Conservation (phyloP, 2,329 filamentous ascomycete genomes). For the Claviceps citrina region DNA sequence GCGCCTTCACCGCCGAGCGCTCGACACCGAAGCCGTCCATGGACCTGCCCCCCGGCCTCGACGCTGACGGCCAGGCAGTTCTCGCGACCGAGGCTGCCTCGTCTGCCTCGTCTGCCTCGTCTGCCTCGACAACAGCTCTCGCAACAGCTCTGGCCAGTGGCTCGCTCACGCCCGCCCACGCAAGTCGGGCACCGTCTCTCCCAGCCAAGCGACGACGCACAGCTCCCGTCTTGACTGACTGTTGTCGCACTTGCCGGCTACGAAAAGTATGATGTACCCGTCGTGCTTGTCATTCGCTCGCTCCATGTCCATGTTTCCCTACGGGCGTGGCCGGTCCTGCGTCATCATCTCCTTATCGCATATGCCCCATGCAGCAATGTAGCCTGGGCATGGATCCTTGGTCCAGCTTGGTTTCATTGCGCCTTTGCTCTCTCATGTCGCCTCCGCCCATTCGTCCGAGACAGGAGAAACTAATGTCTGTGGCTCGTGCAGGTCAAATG, state of each 20-base stretch:
- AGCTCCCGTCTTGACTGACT: conserved; percentile 14
- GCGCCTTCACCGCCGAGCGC: conserved; percentile 1
- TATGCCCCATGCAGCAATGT: not conserved
- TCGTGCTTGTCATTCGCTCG: not conserved
- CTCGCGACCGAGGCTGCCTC: not conserved
- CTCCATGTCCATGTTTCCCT: not conserved
- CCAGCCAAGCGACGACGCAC: conserved; percentile 19
- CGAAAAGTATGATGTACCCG: conserved; percentile 22
- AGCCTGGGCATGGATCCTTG: not conserved
- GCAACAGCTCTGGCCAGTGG: too few relatives aligned
- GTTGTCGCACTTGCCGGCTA: conserved; percentile 23
- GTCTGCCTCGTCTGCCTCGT: too few relatives aligned
- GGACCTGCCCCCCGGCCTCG: conserved; percentile 6
- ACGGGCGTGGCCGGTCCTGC: not conserved
- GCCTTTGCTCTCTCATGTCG: not conserved
- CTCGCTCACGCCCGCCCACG: conserved; percentile 4
- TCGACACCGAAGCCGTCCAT: conserved; percentile 6
- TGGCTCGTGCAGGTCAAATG: conserved; percentile 25
- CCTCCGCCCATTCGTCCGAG: not conserved
- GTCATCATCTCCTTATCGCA: not conserved
- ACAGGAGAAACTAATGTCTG: not conserved
- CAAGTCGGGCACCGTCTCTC: conserved; percentile 8
- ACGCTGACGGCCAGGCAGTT: conserved; percentile 4
- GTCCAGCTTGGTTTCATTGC: not conserved
- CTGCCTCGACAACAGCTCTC: not conserved